Evolutionary conservation across 148 eudicot species (phyloP).

Genomic region (Hydrangea macrophylla): DNA sequence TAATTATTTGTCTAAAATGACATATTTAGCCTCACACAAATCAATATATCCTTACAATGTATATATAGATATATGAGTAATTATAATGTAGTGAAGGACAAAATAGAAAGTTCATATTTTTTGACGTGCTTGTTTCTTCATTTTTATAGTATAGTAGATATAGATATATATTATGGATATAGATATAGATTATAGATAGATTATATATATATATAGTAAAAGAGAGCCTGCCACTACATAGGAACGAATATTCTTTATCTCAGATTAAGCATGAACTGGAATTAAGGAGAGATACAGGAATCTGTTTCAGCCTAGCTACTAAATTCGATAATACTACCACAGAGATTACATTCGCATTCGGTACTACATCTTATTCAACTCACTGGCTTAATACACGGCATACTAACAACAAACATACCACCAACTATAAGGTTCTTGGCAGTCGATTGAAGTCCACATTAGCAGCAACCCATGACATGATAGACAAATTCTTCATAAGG

Average conservation of each 20-base stretch:
- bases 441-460: not conserved
- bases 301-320: constrained; percentile 6
- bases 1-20: no score
- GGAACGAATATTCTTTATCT: not conserved
- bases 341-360: constrained; percentile 42
- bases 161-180: no score
- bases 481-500: constrained; percentile 27
- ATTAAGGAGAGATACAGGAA: constrained; percentile 14
- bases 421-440: constrained; percentile 11
- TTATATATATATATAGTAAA: not conserved
- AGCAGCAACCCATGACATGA: constrained; percentile 5
- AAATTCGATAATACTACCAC: constrained; percentile 20
- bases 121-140: no score
- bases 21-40: no score
- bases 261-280: constrained; percentile 12
- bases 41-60: no score
- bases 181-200: no score
- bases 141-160: no score
- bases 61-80: no score
- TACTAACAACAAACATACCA: constrained; percentile 25
- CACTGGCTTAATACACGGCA: constrained; percentile 26
- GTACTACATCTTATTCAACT: constrained; percentile 34
- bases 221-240: no score
- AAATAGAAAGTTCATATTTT: no score
- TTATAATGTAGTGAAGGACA: no score